phyloP scores from a whole-genome alignment of 768 basidiomycete genomes.

The Amanita thiersii region DNA sequence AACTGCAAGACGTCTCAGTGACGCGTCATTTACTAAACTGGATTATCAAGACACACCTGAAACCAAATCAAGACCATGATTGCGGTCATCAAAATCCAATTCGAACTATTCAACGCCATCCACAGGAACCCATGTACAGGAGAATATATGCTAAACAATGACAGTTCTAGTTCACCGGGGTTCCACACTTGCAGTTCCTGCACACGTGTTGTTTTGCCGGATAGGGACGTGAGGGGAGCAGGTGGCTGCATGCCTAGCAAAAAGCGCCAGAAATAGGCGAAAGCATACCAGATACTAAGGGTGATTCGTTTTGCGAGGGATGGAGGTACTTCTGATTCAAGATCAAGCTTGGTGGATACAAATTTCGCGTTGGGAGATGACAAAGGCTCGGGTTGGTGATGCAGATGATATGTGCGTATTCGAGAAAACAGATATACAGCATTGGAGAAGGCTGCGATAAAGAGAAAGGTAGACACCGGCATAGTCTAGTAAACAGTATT shows the following conservation, averaged over 20 bases:
- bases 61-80: conserved; percentile 60
- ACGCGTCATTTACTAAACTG: too few relatives aligned
- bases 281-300: conserved; percentile 39
- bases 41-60: conserved; percentile 63
- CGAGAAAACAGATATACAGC: conserved; percentile 63
- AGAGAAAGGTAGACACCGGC: conserved; percentile 48
- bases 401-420: conserved; percentile 61
- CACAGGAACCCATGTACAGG: conserved; percentile 70
- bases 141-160: conserved; percentile 69
- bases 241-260: conserved; percentile 53
- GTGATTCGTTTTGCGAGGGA: conserved; percentile 36
- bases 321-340: conserved; percentile 33
- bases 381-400: conserved; percentile 54
- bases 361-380: conserved; percentile 65
- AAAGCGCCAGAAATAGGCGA: conserved; percentile 57
- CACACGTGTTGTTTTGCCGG: conserved; percentile 41
- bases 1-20: conserved; percentile 25
- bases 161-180: conserved; percentile 63
- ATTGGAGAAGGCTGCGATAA: conserved; percentile 49
- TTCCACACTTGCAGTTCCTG: conserved; percentile 77
- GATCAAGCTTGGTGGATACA: conserved; percentile 45
- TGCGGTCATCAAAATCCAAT: conserved; percentile 68
- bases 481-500: conserved; percentile 40
- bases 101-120: conserved; percentile 60
- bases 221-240: conserved; percentile 23